phyloP scores from a whole-genome alignment of 2,329 filamentous ascomycete genomes.

The Plectosphaerella cucumerina region DNA sequence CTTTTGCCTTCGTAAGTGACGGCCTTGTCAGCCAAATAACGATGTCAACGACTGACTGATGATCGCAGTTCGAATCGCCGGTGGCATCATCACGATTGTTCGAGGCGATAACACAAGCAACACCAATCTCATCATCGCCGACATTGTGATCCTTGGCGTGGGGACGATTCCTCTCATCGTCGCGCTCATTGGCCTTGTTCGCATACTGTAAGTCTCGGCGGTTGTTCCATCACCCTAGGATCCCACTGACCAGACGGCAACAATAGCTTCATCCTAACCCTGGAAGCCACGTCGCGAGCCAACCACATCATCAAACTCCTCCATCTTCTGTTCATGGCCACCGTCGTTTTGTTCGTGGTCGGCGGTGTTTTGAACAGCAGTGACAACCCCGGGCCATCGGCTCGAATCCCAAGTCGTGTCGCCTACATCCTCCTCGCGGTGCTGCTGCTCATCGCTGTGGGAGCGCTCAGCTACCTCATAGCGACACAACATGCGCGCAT shows the following conservation, averaged over 20 bases:
- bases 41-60: background rate
- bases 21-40: too few relatives aligned
- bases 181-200: constrained; percentile 18
- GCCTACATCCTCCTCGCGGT: constrained; percentile 17
- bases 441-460: constrained; percentile 11
- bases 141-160: constrained; percentile 21
- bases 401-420: constrained; percentile 12
- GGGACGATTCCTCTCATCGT: constrained; percentile 22
- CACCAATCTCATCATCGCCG: constrained; percentile 18
- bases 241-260: background rate
- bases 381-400: background rate
- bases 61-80: constrained; percentile 19
- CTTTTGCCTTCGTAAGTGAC: constrained; percentile 4
- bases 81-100: constrained; percentile 20
- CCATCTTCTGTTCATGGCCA: constrained; percentile 13
- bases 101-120: constrained; percentile 12
- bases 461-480: constrained; percentile 12
- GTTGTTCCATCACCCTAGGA: background rate
- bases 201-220: constrained; percentile 17
- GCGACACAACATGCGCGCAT: background rate
- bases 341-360: constrained; percentile 12
- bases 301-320: constrained; percentile 10
- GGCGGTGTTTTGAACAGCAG: constrained; percentile 16
- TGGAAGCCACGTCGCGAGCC: constrained; percentile 10
- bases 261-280: constrained; percentile 14